Base-by-base conservation (phyloP, 2,329 filamentous ascomycete genomes). In the Lizonia empirigonia region DNA sequence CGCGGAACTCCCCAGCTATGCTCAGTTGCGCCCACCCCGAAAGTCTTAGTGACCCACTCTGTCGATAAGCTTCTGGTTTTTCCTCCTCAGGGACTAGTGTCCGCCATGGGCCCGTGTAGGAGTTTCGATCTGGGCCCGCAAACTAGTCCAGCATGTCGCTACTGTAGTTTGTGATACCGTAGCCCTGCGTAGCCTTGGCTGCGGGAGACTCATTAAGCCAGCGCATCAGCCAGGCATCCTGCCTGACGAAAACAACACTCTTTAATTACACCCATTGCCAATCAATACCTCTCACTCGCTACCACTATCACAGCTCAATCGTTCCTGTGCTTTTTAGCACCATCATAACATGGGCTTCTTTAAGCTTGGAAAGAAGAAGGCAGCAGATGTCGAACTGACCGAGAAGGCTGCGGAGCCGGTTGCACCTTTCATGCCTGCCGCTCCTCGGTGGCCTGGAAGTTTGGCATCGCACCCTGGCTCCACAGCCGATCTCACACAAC, bases 341-440 rank as follows among this genome's bases (percentile, higher is more conserved):
- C 5, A 37, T 26, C n/a, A 42, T 44, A 44, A 53, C 32, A 53
- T 53, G 50, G 50, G 50, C 8, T 53, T 53, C 44, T 53, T 53
- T 39, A 53, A 53, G 39, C 34, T 53, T 7, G 50, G 50, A 9
- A 53, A 48, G 39, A 53, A 53, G 50, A 53, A 53, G 50, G 29
- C 12, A 7, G 44, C 13, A 19, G 50, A 53, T 44, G 50, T 53
- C 9, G 50, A 53, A 29, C 23, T 53, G 23, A 38, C 34, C 26
- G 50, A 53, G 39, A 48, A 53, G 9, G 41, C 18, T 7, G 24
- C 22, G 10, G n/a, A 27, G 9, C 39, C 34, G 10, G 12, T 36
- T 1, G 22, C 30, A 22, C 44, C 44, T 8, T 44, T 46, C 23
- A 42, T 16, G 16, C 34, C 44, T 13, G 39, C 45, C 9, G 39